Conservation (phyloP, 164 flowering plant species). For the Paratinospora sagittata region DNA sequence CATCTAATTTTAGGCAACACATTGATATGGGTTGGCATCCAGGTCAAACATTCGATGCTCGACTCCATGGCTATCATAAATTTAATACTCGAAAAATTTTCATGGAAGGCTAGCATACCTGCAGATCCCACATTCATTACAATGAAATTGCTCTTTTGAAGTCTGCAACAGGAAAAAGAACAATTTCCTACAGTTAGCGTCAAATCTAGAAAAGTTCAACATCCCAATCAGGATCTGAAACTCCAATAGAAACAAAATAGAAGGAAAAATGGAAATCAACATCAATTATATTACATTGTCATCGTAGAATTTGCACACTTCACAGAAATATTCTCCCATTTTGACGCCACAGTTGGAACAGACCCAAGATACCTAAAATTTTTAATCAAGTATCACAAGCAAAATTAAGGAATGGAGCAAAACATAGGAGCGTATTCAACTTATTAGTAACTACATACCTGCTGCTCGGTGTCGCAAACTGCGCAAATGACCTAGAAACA, state of each 20-base stretch:
- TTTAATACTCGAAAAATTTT: slow-evolving; percentile 1
- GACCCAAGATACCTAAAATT: slow-evolving; percentile 49
- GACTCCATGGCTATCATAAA: background rate
- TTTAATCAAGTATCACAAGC: background rate
- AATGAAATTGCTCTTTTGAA: slow-evolving; percentile 72
- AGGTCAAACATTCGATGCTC: background rate
- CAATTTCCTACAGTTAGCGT: background rate
- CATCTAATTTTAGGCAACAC: background rate
- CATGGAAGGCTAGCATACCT: slow-evolving; percentile 38
- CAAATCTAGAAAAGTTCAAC: background rate
- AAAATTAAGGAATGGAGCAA: slow-evolving; percentile 2
- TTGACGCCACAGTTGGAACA: slow-evolving; percentile 87
- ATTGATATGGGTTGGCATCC: background rate
- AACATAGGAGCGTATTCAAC: slow-evolving; percentile 1
- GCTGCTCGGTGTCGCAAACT: slow-evolving; percentile 70
- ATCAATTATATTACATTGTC: slow-evolving; percentile 61
- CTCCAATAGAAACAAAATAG: background rate
- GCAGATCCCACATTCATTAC: slow-evolving; percentile 92
- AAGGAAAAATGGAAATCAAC: background rate
- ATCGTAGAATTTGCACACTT: slow-evolving; percentile 82
- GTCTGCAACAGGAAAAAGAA: slow-evolving; percentile 20
- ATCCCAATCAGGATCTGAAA: background rate
- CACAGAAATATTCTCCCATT: slow-evolving; percentile 97
- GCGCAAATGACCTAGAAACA: slow-evolving; percentile 57
- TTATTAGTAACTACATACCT: slow-evolving; percentile 28